These are phyloP conservation scores for Chlorella vulgaris DNA, from an alignment of 139 green algal species.

Conservation along the genomic window DNA sequence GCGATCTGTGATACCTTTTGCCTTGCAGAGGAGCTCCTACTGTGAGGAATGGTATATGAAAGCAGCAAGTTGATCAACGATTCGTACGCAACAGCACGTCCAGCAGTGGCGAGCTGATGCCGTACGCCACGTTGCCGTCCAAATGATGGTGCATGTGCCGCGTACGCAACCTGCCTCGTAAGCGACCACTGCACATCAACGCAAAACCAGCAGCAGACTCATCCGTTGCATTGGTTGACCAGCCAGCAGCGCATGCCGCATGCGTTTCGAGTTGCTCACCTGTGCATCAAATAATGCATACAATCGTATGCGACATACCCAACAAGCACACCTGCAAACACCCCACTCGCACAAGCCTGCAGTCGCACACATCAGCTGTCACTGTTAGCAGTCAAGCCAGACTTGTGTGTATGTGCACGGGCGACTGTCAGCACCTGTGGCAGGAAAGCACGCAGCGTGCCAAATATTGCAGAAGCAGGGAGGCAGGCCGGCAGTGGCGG, in stretches of 20 bases:
- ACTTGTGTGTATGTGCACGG: not conserved
- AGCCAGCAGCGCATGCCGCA: not conserved
- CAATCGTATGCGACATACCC: constrained; percentile 94
- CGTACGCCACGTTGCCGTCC: constrained; percentile 64
- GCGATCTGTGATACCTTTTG: too few relatives aligned
- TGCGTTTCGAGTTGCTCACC: not conserved
- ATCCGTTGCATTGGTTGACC: not conserved
- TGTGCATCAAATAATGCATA: constrained; percentile 86
- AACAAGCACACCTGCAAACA: constrained; percentile 78
- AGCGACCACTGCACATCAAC: constrained; percentile 4
- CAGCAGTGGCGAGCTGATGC: constrained; percentile 80
- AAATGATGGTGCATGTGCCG: constrained; percentile 89
- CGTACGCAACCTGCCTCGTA: constrained; percentile 52
- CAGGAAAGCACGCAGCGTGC: constrained; percentile 37
- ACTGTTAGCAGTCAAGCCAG: not conserved
- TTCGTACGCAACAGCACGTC: constrained; percentile 76
- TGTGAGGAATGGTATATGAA: not conserved
- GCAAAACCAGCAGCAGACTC: constrained; percentile 25
- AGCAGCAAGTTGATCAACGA: too few relatives aligned
- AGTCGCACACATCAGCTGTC: not conserved
- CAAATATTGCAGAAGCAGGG: constrained; percentile 52
- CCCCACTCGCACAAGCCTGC: constrained; percentile 31
- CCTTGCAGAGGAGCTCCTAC: too few relatives aligned
- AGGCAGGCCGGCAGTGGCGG: constrained; percentile 77
- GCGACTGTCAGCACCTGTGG: too few relatives aligned